Evolutionary conservation across 2,329 filamentous ascomycete genomes (phyloP).

Genomic region (Calonectria pauciramosa): DNA sequence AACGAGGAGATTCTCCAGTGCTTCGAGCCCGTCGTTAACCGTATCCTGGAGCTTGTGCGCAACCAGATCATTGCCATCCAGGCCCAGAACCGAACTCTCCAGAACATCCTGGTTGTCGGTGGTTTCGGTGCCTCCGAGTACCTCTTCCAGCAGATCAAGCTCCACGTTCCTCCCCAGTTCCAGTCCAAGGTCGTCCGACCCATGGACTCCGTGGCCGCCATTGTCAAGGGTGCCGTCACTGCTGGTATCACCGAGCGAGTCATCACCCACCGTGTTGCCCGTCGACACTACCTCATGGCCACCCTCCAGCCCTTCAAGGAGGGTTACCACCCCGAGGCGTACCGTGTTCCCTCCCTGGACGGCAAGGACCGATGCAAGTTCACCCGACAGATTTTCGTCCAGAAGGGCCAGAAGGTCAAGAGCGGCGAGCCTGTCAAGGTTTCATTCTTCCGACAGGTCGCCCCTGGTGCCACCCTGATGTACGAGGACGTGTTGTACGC

Average conservation of each 20-base stretch:
- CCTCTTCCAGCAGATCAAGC: constrained; percentile 99
- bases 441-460: constrained; percentile 97
- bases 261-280: constrained; percentile 95
- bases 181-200: constrained; percentile 98
- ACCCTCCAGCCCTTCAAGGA: constrained; percentile 99
- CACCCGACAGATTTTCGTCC: constrained; percentile 97
- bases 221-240: constrained; percentile 98
- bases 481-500: constrained; percentile 99
- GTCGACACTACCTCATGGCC: constrained; percentile 98
- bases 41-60: constrained; percentile 93
- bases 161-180: constrained; percentile 98
- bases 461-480: constrained; percentile 97
- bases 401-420: constrained; percentile 98
- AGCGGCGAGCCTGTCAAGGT: constrained; percentile 99
- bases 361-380: constrained; percentile 99
- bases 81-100: constrained; percentile 91
- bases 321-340: constrained; percentile 97
- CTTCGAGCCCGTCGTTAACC: constrained; percentile 98
- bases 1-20: constrained; percentile 99
- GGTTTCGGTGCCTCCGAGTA: constrained; percentile 99
- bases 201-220: constrained; percentile 98
- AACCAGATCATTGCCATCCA: constrained; percentile 99
- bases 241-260: constrained; percentile 98
- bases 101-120: constrained; percentile 97
- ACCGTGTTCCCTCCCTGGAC: constrained; percentile 95